A percentile compares a stretch with the other conserved stretches of the same genome.
phyloP scores from a whole-genome alignment of 352 stramenopile species.

The Globisporangium megalacanthum region DNA sequence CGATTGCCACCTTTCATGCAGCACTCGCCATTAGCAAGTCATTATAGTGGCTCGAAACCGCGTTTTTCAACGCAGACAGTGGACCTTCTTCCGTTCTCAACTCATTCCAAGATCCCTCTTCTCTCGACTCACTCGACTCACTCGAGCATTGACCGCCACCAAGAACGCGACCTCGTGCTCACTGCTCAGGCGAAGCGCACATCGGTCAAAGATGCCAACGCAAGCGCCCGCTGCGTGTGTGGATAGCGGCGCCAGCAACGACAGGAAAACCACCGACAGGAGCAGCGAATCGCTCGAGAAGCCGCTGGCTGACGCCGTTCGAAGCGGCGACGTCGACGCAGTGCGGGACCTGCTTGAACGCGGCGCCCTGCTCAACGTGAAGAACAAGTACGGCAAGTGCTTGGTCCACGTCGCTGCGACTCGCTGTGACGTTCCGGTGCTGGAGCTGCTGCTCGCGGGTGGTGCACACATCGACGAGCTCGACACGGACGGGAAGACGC shows the following conservation, averaged over 20 bases:
- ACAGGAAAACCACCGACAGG: not conserved
- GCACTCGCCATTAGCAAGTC: too few species aligned
- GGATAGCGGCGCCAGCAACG: not conserved
- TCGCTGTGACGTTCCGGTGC: not conserved
- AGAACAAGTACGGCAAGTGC: slow-evolving; percentile 4
- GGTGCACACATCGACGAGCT: not conserved
- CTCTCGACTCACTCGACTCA: too few species aligned
- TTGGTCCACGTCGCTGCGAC: not conserved
- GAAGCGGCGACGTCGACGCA: not conserved
- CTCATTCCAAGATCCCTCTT: too few species aligned
- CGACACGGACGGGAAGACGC: not conserved
- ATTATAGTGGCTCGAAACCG: too few species aligned
- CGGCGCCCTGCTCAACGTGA: not conserved
- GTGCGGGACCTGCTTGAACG: not conserved
- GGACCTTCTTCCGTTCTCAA: too few species aligned
- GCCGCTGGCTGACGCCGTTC: not conserved
- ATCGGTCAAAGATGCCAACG: too few species aligned
- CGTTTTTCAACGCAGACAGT: too few species aligned
- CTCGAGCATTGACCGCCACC: too few species aligned
- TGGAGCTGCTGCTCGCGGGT: not conserved
- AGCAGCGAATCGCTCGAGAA: not conserved
- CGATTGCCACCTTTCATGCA: too few species aligned
- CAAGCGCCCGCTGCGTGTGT: too few species aligned
- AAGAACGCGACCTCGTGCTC: too few species aligned
- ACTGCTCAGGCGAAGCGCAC: too few species aligned